phyloP scores from a whole-genome alignment of 345 rosid species.

The Populus simonii region DNA sequence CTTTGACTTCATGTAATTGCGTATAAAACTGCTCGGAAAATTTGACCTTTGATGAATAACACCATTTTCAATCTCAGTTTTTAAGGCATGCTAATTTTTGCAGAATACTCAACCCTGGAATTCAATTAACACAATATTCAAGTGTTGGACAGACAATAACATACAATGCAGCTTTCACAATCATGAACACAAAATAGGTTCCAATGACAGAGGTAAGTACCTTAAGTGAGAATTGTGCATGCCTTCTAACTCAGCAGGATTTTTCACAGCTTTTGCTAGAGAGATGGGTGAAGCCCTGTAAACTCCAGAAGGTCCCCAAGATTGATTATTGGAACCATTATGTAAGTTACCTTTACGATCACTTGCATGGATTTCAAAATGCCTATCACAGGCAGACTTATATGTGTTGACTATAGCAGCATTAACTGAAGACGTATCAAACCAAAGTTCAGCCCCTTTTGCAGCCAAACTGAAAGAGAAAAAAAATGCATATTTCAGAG shows the following conservation, averaged over 20 bases:
- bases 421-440: conserved; percentile 78
- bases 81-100: background rate
- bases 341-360: conserved; percentile 27
- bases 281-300: conserved; percentile 78
- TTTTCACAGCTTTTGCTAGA: conserved; percentile 79
- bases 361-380: conserved; percentile 31
- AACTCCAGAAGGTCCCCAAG: conserved; percentile 55
- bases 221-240: conserved; percentile 84
- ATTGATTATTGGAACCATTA: conserved; percentile 32
- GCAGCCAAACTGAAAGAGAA: conserved; percentile 59
- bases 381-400: conserved; percentile 54
- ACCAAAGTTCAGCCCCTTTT: conserved; percentile 68
- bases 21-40: too few relatives aligned
- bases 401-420: conserved; percentile 78
- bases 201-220: conserved; percentile 29
- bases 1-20: too few relatives aligned
- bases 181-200: background rate
- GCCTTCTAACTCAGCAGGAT: conserved; percentile 76
- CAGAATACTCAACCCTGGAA: background rate
- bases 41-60: too few relatives aligned
- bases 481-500: conserved; percentile 11
- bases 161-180: background rate
- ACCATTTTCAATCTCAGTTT: background rate
- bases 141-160: background rate
- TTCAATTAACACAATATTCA: background rate